phyloP scores from a whole-genome alignment of 495 filamentous ascomycete species.

The Aspergillus nidulans region DNA sequence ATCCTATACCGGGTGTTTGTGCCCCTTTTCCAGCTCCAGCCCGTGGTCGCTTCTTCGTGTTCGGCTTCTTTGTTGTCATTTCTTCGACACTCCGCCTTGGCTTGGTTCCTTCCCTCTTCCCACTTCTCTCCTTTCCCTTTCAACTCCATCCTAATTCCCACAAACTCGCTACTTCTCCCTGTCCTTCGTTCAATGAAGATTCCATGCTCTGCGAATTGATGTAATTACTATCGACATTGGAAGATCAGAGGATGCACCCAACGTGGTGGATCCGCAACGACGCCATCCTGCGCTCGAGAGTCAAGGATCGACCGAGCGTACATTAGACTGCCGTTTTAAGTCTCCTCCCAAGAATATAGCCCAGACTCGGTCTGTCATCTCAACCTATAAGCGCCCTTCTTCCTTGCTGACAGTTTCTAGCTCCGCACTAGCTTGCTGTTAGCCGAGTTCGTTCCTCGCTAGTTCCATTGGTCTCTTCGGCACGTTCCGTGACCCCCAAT shows the following conservation, averaged over 20 bases:
- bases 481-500: constrained; percentile 8
- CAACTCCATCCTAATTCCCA: neutral
- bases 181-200: neutral
- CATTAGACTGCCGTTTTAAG: constrained; percentile 12
- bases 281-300: constrained; percentile 5
- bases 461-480: constrained; percentile 5
- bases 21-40: neutral
- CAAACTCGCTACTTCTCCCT: neutral
- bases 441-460: neutral
- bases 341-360: neutral
- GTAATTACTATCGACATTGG: neutral
- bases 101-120: neutral
- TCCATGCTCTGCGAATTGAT: neutral
- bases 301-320: constrained; percentile 14
- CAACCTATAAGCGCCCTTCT: neutral
- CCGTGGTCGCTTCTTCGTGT: neutral
- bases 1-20: neutral
- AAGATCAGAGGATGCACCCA: constrained; percentile 10
- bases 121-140: neutral
- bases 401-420: neutral
- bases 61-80: neutral
- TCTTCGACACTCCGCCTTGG: neutral
- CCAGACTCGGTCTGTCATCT: neutral
- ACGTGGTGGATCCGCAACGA: constrained; percentile 9
- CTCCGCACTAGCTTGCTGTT: neutral